A percentile compares a stretch with the other conserved stretches of the same genome.
Evolutionary conservation across 2,329 filamentous ascomycete genomes (phyloP).

Genomic region (Triangularia verruculosa): DNA sequence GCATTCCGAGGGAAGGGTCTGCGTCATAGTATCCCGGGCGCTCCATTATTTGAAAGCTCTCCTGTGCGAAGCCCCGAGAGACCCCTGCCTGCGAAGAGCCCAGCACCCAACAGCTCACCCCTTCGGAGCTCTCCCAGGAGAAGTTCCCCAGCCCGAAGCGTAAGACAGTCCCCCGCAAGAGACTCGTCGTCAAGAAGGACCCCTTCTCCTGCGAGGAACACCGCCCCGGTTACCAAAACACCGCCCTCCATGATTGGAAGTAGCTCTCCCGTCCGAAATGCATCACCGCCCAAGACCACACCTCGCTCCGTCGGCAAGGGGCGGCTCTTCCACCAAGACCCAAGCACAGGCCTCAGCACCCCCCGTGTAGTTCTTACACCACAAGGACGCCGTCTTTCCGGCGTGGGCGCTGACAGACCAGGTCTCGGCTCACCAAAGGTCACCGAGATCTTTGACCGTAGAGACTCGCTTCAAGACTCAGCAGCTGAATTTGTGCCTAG

Average conservation of each 20-base stretch:
- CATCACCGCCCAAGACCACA: conserved; percentile 31
- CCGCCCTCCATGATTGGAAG: conserved; percentile 28
- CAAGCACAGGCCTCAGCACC: conserved; percentile 53
- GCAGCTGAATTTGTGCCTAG: conserved; percentile 62
- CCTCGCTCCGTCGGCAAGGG: conserved; percentile 29
- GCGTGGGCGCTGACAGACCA: conserved; percentile 65
- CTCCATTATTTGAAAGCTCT: conserved; percentile 38
- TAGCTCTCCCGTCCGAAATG: conserved; percentile 29
- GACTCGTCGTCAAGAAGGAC: conserved; percentile 4
- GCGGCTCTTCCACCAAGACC: conserved; percentile 53
- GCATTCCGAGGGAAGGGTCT: conserved; percentile 49
- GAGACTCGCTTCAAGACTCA: conserved; percentile 67
- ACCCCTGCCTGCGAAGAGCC: conserved; percentile 10
- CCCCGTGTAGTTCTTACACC: conserved; percentile 65
- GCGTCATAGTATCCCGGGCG: conserved; percentile 47
- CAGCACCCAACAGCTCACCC: conserved; percentile 15
- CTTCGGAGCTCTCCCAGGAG: conserved; percentile 13
- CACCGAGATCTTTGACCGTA: conserved; percentile 66
- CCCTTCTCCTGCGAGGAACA: conserved; percentile 13
- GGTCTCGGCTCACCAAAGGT: conserved; percentile 75
- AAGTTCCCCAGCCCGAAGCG: conserved; percentile 16
- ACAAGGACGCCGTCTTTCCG: conserved; percentile 58
- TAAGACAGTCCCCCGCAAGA: conserved; percentile 4
- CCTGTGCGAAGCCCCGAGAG: conserved; percentile 9
- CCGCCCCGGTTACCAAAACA: conserved; percentile 12